Conservation (phyloP, 805 yeast species). For the Ogataea ganodermae region DNA sequence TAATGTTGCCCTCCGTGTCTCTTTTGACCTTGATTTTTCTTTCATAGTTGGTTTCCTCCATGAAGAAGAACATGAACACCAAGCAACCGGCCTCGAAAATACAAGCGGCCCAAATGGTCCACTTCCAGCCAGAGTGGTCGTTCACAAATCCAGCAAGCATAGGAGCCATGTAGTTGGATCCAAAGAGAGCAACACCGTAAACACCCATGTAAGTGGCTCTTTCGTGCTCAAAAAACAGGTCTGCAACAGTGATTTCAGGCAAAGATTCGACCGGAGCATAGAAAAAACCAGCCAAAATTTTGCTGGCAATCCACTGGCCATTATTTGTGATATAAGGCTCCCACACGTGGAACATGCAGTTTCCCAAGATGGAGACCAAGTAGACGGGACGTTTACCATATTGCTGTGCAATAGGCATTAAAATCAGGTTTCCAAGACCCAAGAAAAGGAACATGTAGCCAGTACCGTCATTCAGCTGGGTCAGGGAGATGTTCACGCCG, state of each 20-base stretch:
- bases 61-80: conserved; percentile 42
- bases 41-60: conserved; percentile 59
- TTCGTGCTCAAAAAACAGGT: conserved; percentile 53
- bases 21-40: conserved; percentile 30
- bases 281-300: conserved; percentile 34
- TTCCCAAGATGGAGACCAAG: conserved; percentile 35
- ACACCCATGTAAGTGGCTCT: conserved; percentile 49
- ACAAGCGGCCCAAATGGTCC: conserved; percentile 53
- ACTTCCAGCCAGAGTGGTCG: conserved; percentile 50
- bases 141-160: conserved; percentile 59
- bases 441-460: conserved; percentile 44
- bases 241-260: conserved; percentile 51
- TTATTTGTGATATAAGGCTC: conserved; percentile 34
- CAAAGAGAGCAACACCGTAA: conserved; percentile 55
- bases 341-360: conserved; percentile 36
- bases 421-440: conserved; percentile 40
- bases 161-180: conserved; percentile 59
- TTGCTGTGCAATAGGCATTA: conserved; percentile 41
- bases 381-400: conserved; percentile 42
- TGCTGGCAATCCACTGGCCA: conserved; percentile 36
- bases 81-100: conserved; percentile 47
- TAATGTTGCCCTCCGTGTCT: conserved; percentile 25
- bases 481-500: conserved; percentile 27
- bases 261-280: conserved; percentile 47
- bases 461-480: conserved; percentile 39